Base-by-base conservation (phyloP, 2,329 filamentous ascomycete species). In the Aspergillus fructus region DNA sequence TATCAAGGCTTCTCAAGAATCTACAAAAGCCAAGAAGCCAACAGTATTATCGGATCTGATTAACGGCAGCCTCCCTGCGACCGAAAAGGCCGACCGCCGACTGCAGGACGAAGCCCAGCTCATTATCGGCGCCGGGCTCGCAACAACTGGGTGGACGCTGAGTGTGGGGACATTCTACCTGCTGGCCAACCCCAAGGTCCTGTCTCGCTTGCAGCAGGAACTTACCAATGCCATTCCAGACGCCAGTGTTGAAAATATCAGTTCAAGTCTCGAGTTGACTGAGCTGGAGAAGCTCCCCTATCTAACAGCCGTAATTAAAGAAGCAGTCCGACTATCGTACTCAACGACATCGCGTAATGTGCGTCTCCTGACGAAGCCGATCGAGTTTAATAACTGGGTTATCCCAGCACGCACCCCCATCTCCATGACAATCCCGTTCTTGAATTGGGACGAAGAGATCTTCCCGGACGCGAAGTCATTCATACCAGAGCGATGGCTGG, bases 81-180 rank as follows among this genome's bases (percentile, higher is more conserved):
- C 33, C 4, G 52, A 54, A 41, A 54, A 54, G 9, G 52, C 43
- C 34, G 42, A 54, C 41, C 52, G 43, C 6, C 43, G 52, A 7
- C 43, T 54, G 1, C 52, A 47, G 41, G 43, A 54, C 52, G 43
- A 54, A 48, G 52, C 45, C 21, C 52, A 54, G 23, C 30, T 47
- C 2, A 24, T 54, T 5, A 42, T 54, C 23, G 52, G 42, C 8
- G 52, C 43, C 7, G 52, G 52, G 11, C 52, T 54, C 34, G 43
- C 43, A 8, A 54, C 52, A 9, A 48, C 52, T 4, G 43, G 42
- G 11, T 54, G 52, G 52, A 34, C 52, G 23, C 34, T 54, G 33
- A 54, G 27, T 17, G 52, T 54, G 34, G 52, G 52, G 8, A 54
- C 52, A 5, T 54, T 54, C 43, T 41, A 54, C 52, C 52, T 54